phyloP scores from a whole-genome alignment of 441 rosid genomes.

The Sinapis alba region DNA sequence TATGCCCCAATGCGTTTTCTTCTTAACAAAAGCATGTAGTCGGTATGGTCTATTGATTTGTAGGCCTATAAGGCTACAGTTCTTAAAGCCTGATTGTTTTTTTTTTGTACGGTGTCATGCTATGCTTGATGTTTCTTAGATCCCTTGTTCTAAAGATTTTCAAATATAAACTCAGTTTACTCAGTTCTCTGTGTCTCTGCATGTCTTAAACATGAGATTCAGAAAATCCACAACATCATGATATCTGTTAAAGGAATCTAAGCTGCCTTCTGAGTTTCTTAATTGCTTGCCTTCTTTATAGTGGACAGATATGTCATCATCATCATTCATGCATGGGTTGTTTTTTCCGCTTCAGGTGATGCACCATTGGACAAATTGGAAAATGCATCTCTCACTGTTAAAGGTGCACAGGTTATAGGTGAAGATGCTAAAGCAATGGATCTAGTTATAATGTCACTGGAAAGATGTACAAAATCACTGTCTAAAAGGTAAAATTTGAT shows the following conservation, averaged over 20 bases:
- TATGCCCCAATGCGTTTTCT: constrained; percentile 18
- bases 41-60: neutral
- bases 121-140: neutral
- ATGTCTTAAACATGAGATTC: constrained; percentile 4
- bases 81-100: neutral
- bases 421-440: constrained; percentile 77
- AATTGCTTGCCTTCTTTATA: neutral
- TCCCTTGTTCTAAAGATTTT: constrained; percentile 14
- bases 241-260: constrained; percentile 8
- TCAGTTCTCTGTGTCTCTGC: constrained; percentile 1
- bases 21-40: constrained; percentile 3
- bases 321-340: constrained; percentile 5
- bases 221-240: constrained; percentile 4
- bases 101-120: neutral
- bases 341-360: constrained; percentile 54
- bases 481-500: constrained; percentile 57
- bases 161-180: neutral
- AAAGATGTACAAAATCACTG: constrained; percentile 70
- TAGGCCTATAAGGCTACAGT: constrained; percentile 7
- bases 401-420: constrained; percentile 83
- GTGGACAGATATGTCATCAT: constrained; percentile 7
- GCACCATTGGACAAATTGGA: constrained; percentile 73
- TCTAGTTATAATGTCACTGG: constrained; percentile 66
- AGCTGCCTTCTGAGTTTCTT: constrained; percentile 5
- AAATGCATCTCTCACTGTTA: constrained; percentile 79